Conservation (phyloP, 306 rosid genomes). For the Vicia villosa region DNA sequence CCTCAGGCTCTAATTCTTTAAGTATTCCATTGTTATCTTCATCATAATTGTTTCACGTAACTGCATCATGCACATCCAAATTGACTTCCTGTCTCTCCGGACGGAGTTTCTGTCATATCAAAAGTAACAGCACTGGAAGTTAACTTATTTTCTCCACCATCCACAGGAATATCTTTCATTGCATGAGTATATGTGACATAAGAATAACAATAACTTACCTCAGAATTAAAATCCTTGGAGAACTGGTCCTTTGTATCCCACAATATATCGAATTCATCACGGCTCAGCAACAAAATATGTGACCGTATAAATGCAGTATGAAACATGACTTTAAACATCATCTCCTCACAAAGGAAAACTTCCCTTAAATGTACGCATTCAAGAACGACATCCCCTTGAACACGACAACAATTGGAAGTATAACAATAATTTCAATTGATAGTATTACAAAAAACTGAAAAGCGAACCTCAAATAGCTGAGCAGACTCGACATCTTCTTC, state of each 20-base stretch:
- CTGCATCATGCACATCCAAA: slow-evolving; percentile 43
- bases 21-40: slow-evolving; percentile 47
- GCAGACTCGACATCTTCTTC: too few species aligned
- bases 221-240: slow-evolving; percentile 81
- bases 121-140: slow-evolving; percentile 44
- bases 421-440: too few species aligned
- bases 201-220: slow-evolving; percentile 63
- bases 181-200: slow-evolving; percentile 45
- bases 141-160: slow-evolving; percentile 64
- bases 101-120: slow-evolving; percentile 41
- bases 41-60: slow-evolving; percentile 44
- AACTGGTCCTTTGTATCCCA: slow-evolving; percentile 94
- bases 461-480: too few species aligned
- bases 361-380: slow-evolving; percentile 87
- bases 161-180: slow-evolving; percentile 85
- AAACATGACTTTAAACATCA: slow-evolving; percentile 86
- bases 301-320: slow-evolving; percentile 90
- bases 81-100: slow-evolving; percentile 59
- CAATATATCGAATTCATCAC: slow-evolving; percentile 77
- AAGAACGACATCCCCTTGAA: slow-evolving; percentile 97
- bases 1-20: slow-evolving; percentile 51
- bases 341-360: slow-evolving; percentile 76
- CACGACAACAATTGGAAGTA: too few species aligned
- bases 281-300: slow-evolving; percentile 65
- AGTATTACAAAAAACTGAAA: too few species aligned